A percentile compares a stretch with the other conserved stretches of the same genome.
Conservation (phyloP, 345 rosid genomes). For the Noccaea caerulescens region DNA sequence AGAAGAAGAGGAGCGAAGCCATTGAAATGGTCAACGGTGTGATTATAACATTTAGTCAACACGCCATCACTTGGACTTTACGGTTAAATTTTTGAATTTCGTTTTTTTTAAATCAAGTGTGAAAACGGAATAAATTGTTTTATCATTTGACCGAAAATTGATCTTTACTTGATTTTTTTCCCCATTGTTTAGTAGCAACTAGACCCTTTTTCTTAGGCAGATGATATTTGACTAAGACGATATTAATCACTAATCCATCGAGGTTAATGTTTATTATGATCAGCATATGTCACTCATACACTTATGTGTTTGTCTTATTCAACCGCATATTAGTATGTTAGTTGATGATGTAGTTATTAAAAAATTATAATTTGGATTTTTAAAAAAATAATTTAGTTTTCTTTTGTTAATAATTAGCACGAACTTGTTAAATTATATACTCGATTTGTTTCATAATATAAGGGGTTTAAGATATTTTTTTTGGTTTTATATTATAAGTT, state of each 20-base stretch:
- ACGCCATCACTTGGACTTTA: constrained; percentile 41
- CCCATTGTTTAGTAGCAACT: constrained; percentile 8
- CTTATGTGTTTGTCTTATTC: not conserved
- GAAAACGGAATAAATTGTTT: not conserved
- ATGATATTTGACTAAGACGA: constrained; percentile 28
- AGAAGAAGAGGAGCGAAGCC: constrained; percentile 20
- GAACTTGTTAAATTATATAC: too few species aligned
- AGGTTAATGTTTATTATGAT: not conserved
- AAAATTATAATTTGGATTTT: too few species aligned
- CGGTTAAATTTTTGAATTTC: not conserved
- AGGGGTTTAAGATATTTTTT: too few species aligned
- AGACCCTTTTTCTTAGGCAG: not conserved
- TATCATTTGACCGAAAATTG: not conserved
- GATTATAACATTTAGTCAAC: constrained; percentile 29
- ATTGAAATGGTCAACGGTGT: constrained; percentile 42
- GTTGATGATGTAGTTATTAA: not conserved
- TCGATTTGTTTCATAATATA: too few species aligned
- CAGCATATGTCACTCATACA: constrained; percentile 4
- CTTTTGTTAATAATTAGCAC: too few species aligned
- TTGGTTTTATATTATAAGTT: too few species aligned
- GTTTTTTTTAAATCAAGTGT: constrained; percentile 1
- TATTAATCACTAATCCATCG: constrained; percentile 4
- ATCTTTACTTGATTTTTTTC: not conserved
- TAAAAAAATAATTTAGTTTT: too few species aligned
- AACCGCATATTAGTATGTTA: not conserved